A percentile compares a stretch with the other conserved stretches of the same genome.
Conservation (phyloP, 352 stramenopile genomes). For the Pythium folliculosum region DNA sequence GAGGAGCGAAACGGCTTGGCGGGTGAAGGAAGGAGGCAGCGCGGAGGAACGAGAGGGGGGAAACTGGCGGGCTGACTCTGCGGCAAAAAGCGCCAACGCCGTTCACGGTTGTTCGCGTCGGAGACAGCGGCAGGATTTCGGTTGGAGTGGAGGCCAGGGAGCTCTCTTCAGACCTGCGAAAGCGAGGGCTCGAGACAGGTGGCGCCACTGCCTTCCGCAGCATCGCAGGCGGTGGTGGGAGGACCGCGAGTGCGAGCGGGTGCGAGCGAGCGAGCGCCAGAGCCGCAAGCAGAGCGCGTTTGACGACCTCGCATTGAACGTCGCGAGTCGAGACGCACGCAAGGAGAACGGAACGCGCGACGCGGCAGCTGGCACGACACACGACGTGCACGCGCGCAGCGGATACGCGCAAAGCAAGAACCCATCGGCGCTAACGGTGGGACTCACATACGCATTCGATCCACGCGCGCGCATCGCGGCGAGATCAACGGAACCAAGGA, state of each 20-base stretch:
- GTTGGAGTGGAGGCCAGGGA: too few species aligned
- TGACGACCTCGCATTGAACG: not conserved
- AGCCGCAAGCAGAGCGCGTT: too few species aligned
- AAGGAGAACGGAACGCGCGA: constrained; percentile 17
- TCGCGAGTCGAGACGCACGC: constrained; percentile 3
- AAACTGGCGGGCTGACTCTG: constrained; percentile 13
- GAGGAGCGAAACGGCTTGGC: constrained; percentile 16
- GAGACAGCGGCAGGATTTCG: constrained; percentile 4
- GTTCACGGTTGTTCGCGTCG: constrained; percentile 1
- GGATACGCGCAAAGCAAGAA: not conserved
- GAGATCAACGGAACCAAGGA: not conserved
- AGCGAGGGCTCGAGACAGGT: constrained; percentile 6
- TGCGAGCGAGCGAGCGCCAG: too few species aligned
- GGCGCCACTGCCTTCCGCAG: constrained; percentile 15
- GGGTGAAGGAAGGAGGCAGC: not conserved
- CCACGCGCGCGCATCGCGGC: not conserved
- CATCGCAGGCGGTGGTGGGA: constrained; percentile 5
- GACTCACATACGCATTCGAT: not conserved
- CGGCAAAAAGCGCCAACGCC: not conserved
- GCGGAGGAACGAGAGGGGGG: not conserved
- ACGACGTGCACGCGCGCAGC: not conserved
- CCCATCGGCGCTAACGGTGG: not conserved
- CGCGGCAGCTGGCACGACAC: not conserved
- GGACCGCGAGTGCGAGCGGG: not conserved
- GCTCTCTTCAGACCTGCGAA: not conserved